phyloP scores from a whole-genome alignment of 2,329 filamentous ascomycete genomes.

The Triangularia setosa region DNA sequence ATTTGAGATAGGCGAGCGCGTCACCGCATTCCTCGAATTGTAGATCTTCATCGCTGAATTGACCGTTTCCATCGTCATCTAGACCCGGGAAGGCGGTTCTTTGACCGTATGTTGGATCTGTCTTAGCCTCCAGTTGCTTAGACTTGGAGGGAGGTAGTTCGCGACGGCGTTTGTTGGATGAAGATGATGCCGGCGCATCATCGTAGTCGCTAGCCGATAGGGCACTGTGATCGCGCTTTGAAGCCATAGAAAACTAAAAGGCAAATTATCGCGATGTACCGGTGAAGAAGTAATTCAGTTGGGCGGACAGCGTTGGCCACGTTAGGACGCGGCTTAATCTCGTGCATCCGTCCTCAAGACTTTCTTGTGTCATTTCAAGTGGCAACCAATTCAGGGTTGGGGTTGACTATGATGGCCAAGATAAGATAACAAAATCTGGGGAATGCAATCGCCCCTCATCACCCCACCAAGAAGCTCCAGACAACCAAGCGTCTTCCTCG shows the following conservation, averaged over 20 bases:
- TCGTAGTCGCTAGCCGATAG: constrained; percentile 17
- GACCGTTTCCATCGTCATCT: constrained; percentile 40
- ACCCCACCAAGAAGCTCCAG: neutral
- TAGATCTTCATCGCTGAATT: constrained; percentile 51
- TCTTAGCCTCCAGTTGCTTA: constrained; percentile 40
- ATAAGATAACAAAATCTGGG: neutral
- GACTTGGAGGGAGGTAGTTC: constrained; percentile 28
- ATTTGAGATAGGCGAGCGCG: constrained; percentile 65
- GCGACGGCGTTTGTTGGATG: constrained; percentile 25
- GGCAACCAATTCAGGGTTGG: constrained; percentile 12
- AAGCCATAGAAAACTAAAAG: constrained; percentile 19
- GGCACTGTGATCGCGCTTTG: constrained; percentile 25
- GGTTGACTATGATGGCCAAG: neutral
- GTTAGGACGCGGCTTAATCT: neutral
- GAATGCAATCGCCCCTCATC: neutral
- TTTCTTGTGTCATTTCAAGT: neutral
- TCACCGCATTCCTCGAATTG: constrained; percentile 66
- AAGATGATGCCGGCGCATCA: neutral
- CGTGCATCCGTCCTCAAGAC: neutral
- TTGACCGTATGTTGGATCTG: constrained; percentile 67
- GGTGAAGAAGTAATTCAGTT: neutral
- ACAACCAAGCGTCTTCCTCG: neutral
- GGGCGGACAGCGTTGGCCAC: neutral
- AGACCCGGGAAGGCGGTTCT: constrained; percentile 67
- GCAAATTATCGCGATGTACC: neutral